Evolutionary conservation across 2,329 filamentous ascomycete genomes (phyloP).

Genomic region (Atkinsonella texensis): DNA sequence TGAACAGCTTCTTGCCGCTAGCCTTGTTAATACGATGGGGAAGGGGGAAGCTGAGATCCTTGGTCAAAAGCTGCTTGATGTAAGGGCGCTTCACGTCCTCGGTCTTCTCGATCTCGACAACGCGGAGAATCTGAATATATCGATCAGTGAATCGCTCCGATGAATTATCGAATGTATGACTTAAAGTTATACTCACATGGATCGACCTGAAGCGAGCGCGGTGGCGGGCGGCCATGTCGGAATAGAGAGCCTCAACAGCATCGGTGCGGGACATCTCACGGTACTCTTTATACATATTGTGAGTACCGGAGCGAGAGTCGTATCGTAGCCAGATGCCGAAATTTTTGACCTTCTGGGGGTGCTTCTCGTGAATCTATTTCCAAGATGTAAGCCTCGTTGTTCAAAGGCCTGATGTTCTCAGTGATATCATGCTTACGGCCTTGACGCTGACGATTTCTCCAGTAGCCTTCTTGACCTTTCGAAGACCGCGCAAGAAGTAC

Average conservation of each 20-base stretch:
- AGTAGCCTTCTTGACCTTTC: slow-evolving; percentile 99
- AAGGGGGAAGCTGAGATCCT: slow-evolving; percentile 95
- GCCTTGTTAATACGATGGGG: slow-evolving; percentile 87
- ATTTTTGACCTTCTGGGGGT: slow-evolving; percentile 99
- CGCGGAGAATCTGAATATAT: slow-evolving; percentile 73
- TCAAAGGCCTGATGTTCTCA: not conserved
- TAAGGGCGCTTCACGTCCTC: slow-evolving; percentile 96
- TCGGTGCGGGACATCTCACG: slow-evolving; percentile 94
- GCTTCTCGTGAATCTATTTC: slow-evolving; percentile 88
- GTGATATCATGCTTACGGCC: slow-evolving; percentile 46
- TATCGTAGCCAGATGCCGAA: slow-evolving; percentile 99
- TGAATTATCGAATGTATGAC: not conserved
- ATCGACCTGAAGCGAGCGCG: slow-evolving; percentile 93
- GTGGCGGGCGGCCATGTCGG: slow-evolving; percentile 99
- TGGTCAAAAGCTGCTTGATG: slow-evolving; percentile 96
- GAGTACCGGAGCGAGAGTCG: slow-evolving; percentile 97
- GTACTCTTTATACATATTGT: slow-evolving; percentile 99
- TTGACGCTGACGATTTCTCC: slow-evolving; percentile 98
- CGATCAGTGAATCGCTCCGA: slow-evolving; percentile 4
- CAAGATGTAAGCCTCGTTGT: slow-evolving; percentile 6
- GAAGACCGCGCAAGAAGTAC: slow-evolving; percentile 99
- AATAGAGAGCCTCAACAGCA: slow-evolving; percentile 93
- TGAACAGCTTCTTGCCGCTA: slow-evolving; percentile 81
- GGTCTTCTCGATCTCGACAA: slow-evolving; percentile 91
- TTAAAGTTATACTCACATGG: slow-evolving; percentile 57